Percentiles rank a stretch among this genome's conserved stretches.
phyloP scores from a whole-genome alignment of 306 rosid species.

The Quercus wislizeni region DNA sequence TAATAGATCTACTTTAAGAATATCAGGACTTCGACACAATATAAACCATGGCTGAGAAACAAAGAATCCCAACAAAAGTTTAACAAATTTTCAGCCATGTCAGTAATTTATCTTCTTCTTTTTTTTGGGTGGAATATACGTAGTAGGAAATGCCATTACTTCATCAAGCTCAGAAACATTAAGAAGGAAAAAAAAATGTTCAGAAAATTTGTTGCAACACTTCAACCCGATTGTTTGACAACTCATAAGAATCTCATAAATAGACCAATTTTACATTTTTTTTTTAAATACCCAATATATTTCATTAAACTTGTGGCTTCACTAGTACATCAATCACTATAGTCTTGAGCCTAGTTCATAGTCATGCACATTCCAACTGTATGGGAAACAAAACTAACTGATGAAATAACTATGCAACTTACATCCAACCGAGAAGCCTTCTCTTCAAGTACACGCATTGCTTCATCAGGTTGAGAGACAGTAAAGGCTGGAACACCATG shows the following conservation, averaged over 20 bases:
- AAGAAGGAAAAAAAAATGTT: not conserved
- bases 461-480: slow-evolving; percentile 88
- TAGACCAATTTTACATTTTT: not conserved
- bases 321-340: slow-evolving; percentile 8
- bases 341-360: slow-evolving; percentile 5
- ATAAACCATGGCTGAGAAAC: not conserved
- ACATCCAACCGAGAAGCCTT: slow-evolving; percentile 75
- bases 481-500: slow-evolving; percentile 73
- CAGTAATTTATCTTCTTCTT: not conserved
- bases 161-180: not conserved
- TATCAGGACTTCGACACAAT: not conserved
- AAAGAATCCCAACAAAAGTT: not conserved
- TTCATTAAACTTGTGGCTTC: not conserved
- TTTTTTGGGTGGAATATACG: too few species aligned
- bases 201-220: slow-evolving; percentile 15
- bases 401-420: slow-evolving; percentile 34
- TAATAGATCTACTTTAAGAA: not conserved
- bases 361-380: slow-evolving; percentile 9
- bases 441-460: slow-evolving; percentile 75
- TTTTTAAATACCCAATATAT: not conserved
- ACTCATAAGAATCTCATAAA: slow-evolving; percentile 6
- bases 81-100: not conserved
- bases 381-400: slow-evolving; percentile 10
- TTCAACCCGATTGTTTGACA: slow-evolving; percentile 4
- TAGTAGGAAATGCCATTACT: not conserved